phyloP scores from a whole-genome alignment of 352 stramenopile genomes.

The Peronospora belbahrii region DNA sequence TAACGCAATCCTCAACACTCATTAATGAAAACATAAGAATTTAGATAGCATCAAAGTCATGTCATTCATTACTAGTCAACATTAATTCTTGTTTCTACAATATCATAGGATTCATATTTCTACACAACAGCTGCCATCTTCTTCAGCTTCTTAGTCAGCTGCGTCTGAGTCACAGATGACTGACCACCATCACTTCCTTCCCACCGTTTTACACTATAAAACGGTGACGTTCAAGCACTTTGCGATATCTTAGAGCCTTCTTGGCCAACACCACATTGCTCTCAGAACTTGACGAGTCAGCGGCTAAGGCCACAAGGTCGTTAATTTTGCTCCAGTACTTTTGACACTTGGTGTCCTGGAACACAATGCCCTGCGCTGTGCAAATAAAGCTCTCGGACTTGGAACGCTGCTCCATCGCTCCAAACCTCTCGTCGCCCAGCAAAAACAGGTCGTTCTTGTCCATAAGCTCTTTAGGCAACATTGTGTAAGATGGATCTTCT shows the following conservation, averaged over 20 bases:
- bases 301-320: slow-evolving; percentile 15
- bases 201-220: slow-evolving; percentile 1
- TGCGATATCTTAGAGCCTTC: slow-evolving; percentile 31
- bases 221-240: slow-evolving; percentile 20
- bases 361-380: slow-evolving; percentile 24
- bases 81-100: neutral
- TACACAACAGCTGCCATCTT: neutral
- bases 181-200: too few relatives aligned
- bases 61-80: too few relatives aligned
- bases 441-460: slow-evolving; percentile 9
- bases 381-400: slow-evolving; percentile 33
- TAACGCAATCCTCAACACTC: too few relatives aligned
- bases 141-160: neutral
- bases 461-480: neutral
- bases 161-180: neutral
- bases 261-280: slow-evolving; percentile 29
- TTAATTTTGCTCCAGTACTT: slow-evolving; percentile 13
- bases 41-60: neutral
- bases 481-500: neutral
- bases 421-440: slow-evolving; percentile 2
- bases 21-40: too few relatives aligned
- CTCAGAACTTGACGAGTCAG: slow-evolving; percentile 12
- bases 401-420: slow-evolving; percentile 11
- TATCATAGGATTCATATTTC: neutral
- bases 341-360: slow-evolving; percentile 19